Base-by-base conservation (phyloP, 2,329 filamentous ascomycete genomes). In the Fusarium newnesense region DNA sequence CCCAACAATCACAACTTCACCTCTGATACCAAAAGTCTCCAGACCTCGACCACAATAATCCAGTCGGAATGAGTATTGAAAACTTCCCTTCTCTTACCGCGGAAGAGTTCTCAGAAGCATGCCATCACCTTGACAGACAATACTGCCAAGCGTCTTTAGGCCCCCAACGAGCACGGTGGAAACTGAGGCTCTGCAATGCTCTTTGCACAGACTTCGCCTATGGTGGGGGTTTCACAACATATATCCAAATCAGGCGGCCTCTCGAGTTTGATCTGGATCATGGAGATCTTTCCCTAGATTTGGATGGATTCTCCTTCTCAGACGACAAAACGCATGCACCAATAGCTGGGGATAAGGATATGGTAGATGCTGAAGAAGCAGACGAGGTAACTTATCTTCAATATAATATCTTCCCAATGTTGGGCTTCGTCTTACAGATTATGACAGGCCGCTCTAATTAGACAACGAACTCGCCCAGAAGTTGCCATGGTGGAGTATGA, bases 51-150 rank as follows among this genome's bases (percentile, higher is more conserved):
- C 39, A 43, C 21, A 30, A 32, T 26, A 39, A 11, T 21, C 21
- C 30, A 26, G 44, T n/a, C n/a, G 67, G 32, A 49, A 83, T 83
- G 81, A 83, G 83, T 18, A 87, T 89, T 76, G 75, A 80, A 65
- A 82, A 85, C 57, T 94, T 91, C 77, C 92, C 92, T 11, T 88
- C 87, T 66, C 85, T 94, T 34, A 87, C 82, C 16, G 77, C 82
- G 16, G 86, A 89, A 44, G 91, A 94, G 77, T 94, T 94, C 72
- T 82, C 88, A 60, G 86, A 90, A 77, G 88, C 87, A 61, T 94
- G 92, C 80, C 88, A 91, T 75, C 84, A 88, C 61, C 84, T 92
- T 28, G 90, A 92, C 70, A 84, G 86, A 42, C 85, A 80, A 69
- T 92, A 92, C 79, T 85, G 87, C 64, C 87, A 85, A 78, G 89